Conservation (phyloP, 2,329 filamentous ascomycete species). For the Verticillium tricorpus region DNA sequence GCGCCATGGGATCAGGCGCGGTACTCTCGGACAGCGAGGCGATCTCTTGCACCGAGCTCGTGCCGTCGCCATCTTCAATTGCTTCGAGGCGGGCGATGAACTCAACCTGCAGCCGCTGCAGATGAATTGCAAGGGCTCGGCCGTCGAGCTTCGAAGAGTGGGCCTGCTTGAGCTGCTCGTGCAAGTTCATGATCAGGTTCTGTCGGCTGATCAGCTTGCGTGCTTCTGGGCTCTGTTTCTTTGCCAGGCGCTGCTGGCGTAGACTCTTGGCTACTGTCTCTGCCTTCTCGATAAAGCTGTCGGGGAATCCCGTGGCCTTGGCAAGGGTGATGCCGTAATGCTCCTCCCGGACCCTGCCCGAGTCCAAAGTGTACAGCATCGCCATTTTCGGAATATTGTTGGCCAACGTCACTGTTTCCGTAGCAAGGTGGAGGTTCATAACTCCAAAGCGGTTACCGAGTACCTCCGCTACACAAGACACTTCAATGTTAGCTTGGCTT, state of each 20-base stretch:
- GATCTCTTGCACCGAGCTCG: not conserved
- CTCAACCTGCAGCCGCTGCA: conserved; percentile 65
- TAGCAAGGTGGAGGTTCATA: conserved; percentile 74
- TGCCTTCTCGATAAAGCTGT: conserved; percentile 62
- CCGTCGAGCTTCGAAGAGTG: conserved; percentile 61
- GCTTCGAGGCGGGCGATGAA: conserved; percentile 47
- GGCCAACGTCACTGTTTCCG: conserved; percentile 52
- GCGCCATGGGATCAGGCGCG: not conserved
- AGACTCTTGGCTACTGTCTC: conserved; percentile 61
- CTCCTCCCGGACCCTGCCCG: conserved; percentile 64
- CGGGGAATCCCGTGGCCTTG: conserved; percentile 67
- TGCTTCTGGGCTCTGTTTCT: conserved; percentile 53
- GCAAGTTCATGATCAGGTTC: conserved; percentile 68
- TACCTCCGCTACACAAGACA: conserved; percentile 50
- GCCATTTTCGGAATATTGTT: conserved; percentile 59
- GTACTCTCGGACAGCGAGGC: not conserved
- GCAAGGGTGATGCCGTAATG: conserved; percentile 86
- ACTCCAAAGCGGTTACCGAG: conserved; percentile 73
- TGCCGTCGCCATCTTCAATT: not conserved
- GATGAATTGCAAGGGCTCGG: conserved; percentile 56
- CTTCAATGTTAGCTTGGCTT: conserved; percentile 5
- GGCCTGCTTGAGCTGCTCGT: conserved; percentile 68
- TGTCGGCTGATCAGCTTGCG: conserved; percentile 58
- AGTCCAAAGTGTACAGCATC: conserved; percentile 81
- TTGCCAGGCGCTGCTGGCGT: conserved; percentile 50